Conservation (phyloP, 345 rosid genomes). For the Clarkia xantiana region DNA sequence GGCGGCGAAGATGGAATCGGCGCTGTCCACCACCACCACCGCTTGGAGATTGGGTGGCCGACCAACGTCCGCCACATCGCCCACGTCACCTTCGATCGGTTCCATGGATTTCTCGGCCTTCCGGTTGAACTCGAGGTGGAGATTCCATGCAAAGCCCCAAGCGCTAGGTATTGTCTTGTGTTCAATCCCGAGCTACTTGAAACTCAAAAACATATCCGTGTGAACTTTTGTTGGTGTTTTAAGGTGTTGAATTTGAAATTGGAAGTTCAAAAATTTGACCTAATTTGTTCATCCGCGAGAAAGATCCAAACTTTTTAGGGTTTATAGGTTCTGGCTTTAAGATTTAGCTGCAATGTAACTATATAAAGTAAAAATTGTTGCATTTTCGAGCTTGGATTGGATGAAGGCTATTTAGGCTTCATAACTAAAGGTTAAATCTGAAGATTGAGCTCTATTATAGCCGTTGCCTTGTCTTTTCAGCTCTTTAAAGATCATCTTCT, state of each 20-base stretch:
- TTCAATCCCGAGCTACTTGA: neutral
- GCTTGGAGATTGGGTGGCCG: constrained; percentile 94
- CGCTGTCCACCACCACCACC: constrained; percentile 6
- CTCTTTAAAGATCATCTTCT: no score
- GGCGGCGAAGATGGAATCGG: constrained; percentile 41
- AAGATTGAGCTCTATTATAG: no score
- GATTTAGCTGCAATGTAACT: no score
- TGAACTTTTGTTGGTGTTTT: neutral
- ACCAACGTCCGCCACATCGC: constrained; percentile 78
- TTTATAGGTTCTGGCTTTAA: no score
- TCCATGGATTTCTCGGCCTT: constrained; percentile 81
- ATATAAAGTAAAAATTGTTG: no score
- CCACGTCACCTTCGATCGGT: constrained; percentile 90
- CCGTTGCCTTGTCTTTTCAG: no score
- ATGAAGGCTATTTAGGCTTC: no score
- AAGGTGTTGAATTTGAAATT: neutral
- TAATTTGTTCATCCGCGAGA: no score
- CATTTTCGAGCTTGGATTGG: no score
- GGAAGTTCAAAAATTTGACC: neutral
- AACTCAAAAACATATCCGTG: no score
- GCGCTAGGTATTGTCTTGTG: constrained; percentile 53
- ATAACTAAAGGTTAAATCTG: no score
- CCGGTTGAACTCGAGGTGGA: constrained; percentile 94
- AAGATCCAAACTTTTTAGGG: no score
- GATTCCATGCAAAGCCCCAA: constrained; percentile 83